These are phyloP conservation scores for Endotrypanum monterogeii DNA, from an alignment of 208 protist genomes.

Conservation along the genomic window DNA sequence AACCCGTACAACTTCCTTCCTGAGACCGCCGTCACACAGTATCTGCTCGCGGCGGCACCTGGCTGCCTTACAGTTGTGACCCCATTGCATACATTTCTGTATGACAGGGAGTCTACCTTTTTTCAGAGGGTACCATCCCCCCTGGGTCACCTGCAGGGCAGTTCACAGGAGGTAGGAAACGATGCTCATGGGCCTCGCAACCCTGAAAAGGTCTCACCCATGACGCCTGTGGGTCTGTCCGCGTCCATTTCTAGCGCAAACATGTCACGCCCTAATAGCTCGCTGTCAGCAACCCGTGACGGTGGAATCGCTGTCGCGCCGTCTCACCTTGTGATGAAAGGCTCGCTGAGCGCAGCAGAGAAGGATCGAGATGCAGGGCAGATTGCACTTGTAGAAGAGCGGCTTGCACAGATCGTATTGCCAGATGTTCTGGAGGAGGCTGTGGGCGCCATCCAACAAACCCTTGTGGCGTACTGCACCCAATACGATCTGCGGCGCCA, in stretches of 20 bases:
- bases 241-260: neutral
- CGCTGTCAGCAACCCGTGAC: neutral
- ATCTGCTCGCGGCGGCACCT: slow-evolving; percentile 19
- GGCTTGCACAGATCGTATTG: slow-evolving; percentile 8
- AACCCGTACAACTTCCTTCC: slow-evolving; percentile 46
- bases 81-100: slow-evolving; percentile 16
- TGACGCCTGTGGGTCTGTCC: neutral
- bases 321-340: too few relatives aligned
- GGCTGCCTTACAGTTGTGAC: slow-evolving; percentile 27
- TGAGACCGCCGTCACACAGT: slow-evolving; percentile 5
- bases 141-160: neutral
- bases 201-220: neutral
- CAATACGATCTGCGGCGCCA: slow-evolving; percentile 15
- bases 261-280: neutral
- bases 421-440: slow-evolving; percentile 25
- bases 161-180: neutral
- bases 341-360: neutral
- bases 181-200: too few relatives aligned
- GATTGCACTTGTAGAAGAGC: slow-evolving; percentile 13
- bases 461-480: slow-evolving; percentile 35
- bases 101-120: neutral
- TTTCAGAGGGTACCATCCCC: neutral
- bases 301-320: neutral
- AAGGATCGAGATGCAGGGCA: neutral
- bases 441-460: slow-evolving; percentile 8